These are phyloP conservation scores for Glomus cerebriforme DNA, from an alignment of 192 early-diverging fungal genomes.

Conservation along the genomic window DNA sequence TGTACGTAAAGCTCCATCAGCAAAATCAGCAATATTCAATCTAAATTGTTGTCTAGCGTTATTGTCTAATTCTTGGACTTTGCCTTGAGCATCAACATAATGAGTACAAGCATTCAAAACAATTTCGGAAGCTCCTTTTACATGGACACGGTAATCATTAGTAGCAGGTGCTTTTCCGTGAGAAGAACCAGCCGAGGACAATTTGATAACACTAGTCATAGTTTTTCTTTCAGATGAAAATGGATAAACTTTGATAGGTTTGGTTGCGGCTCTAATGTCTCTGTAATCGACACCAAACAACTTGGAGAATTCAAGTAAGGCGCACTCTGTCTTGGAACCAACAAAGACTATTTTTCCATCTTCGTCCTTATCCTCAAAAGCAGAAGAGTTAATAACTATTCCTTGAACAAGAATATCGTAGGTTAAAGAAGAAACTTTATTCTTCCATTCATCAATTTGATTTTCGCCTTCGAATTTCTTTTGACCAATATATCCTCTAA, in stretches of 20 bases:
- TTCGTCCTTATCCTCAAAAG: constrained; percentile 71
- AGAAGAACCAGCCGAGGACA: constrained; percentile 31
- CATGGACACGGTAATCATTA: constrained; percentile 56
- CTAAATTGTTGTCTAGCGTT: constrained; percentile 45
- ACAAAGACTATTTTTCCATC: constrained; percentile 61
- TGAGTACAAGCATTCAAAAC: constrained; percentile 65
- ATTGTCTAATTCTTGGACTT: constrained; percentile 48
- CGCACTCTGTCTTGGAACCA: constrained; percentile 83
- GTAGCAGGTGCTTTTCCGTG: constrained; percentile 29
- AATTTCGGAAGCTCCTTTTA: constrained; percentile 84
- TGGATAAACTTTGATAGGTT: constrained; percentile 73
- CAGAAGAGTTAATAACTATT: constrained; percentile 75
- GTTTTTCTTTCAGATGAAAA: constrained; percentile 91
- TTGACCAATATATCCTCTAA: constrained; percentile 59
- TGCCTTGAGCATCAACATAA: constrained; percentile 59
- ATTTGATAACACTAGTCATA: constrained; percentile 75
- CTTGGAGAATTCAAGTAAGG: constrained; percentile 69
- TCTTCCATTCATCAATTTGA: constrained; percentile 52
- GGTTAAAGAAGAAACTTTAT: constrained; percentile 45
- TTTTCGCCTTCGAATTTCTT: constrained; percentile 43
- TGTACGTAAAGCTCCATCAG: constrained; percentile 72
- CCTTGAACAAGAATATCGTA: constrained; percentile 55
- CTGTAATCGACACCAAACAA: constrained; percentile 65
- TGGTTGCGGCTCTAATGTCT: constrained; percentile 49
- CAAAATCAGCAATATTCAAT: constrained; percentile 58